Conservation (phyloP, 495 filamentous ascomycete species). For the Barbatosphaeria neglecta region DNA sequence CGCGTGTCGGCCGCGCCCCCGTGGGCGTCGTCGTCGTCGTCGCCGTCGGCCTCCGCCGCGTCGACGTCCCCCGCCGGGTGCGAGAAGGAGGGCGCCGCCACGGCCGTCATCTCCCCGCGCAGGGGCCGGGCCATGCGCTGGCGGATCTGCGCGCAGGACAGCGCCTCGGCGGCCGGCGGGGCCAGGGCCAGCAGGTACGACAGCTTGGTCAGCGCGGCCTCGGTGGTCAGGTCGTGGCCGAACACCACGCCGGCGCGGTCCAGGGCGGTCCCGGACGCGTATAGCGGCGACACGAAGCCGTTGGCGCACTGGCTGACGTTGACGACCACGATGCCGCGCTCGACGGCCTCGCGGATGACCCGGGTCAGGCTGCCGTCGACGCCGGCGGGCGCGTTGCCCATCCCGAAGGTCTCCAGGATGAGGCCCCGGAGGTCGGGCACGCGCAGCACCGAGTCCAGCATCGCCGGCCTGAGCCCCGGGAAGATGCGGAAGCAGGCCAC, state of each 20-base stretch:
- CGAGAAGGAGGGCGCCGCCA: slow-evolving; percentile 47
- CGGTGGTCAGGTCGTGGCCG: slow-evolving; percentile 85
- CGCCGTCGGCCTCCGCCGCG: slow-evolving; percentile 16
- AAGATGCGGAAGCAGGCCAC: slow-evolving; percentile 92
- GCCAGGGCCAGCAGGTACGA: slow-evolving; percentile 75
- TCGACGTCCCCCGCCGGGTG: slow-evolving; percentile 50
- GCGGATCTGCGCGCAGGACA: slow-evolving; percentile 51
- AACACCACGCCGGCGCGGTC: slow-evolving; percentile 86
- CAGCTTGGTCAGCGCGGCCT: slow-evolving; percentile 88
- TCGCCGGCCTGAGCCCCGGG: slow-evolving; percentile 87
- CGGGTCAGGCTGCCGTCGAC: slow-evolving; percentile 74
- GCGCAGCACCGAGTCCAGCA: slow-evolving; percentile 80
- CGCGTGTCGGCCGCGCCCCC: too few relatives aligned
- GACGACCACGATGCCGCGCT: slow-evolving; percentile 76
- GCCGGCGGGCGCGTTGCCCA: slow-evolving; percentile 83
- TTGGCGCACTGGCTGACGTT: slow-evolving; percentile 88
- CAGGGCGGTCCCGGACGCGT: slow-evolving; percentile 79
- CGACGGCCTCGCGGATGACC: slow-evolving; percentile 65
- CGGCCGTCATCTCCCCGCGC: slow-evolving; percentile 81
- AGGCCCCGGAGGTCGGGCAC: slow-evolving; percentile 71
- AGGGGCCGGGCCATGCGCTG: slow-evolving; percentile 63
- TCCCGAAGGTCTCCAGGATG: slow-evolving; percentile 89
- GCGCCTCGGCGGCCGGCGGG: slow-evolving; percentile 56
- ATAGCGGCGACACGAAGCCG: slow-evolving; percentile 81
- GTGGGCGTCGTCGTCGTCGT: too few relatives aligned